Base-by-base conservation (phyloP, 2,329 filamentous ascomycete genomes). In the Diaporthe citriasiana region DNA sequence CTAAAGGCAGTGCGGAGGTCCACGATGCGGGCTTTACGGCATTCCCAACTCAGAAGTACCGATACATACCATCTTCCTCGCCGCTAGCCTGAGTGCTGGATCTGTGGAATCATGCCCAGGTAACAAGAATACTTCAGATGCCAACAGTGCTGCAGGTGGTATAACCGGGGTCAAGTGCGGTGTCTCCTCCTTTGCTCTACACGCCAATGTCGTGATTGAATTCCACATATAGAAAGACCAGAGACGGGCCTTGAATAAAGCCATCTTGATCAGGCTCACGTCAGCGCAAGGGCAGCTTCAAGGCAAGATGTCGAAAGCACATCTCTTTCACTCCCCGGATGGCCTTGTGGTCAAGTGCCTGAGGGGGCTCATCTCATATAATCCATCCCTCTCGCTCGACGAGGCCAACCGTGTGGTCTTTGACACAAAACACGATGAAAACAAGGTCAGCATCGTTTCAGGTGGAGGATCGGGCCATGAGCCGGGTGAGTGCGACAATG, bases 391-490 rank as follows among this genome's bases (percentile, higher is more conserved):
- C 8, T 82, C 82, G 10, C 81, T 89, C 1, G 88, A 90, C 76
- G 84, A 86, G 76, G 78, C 83, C 72, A 88, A 89, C 79, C 82
- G 87, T 25, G 87, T 89, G 42, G 86, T 90, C 53, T 88, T 84
- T 73, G 84, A 89, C 78, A 85, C 85, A 0, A 78, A 81, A 12
- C 82, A 87, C 73, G 81, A 86, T 76, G 81, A 77, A 55, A 82
- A 83, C 35, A 85, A 85, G 27, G 87, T 90, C 72, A 84, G 83
- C 77, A 82, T 90, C 79, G 85, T 90, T 79, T 87, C 85, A 33
- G 88, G 88, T n/a, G 88, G 88, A 27, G 88, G 88, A 51, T 89
- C 88, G 0, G 88, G 88, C 57, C 88, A 89, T 80, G 90, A 92
- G 78, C 90, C 90, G 17, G 27, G 69, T 71, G 27, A 63, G 63